Evolutionary conservation across 2,329 filamentous ascomycete species (phyloP).

Genomic region (Aspergillus brasiliensis): DNA sequence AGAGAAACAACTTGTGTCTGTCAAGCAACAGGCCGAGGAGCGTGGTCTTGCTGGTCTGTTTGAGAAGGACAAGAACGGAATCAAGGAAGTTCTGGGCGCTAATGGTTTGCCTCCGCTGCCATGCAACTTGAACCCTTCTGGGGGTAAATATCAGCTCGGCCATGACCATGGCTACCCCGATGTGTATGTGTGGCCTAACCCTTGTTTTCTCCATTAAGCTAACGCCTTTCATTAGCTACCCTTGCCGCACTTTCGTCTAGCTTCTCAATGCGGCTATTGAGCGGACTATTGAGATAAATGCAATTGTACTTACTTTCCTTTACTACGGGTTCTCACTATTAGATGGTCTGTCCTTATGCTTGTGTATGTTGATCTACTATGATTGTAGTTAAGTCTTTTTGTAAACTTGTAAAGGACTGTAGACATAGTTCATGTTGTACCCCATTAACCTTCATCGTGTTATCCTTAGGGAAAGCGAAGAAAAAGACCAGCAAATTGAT

Average conservation of each 20-base stretch:
- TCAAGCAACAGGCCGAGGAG: slow-evolving; percentile 72
- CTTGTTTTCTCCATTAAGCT: slow-evolving; percentile 19
- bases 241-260: slow-evolving; percentile 50
- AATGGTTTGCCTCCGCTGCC: slow-evolving; percentile 86
- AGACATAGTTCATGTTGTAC: too few relatives aligned
- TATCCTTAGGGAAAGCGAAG: too few relatives aligned
- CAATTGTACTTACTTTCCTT: background rate
- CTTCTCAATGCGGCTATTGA: background rate
- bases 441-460: too few relatives aligned
- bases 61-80: slow-evolving; percentile 61
- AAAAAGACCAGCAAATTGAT: too few relatives aligned
- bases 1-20: slow-evolving; percentile 71
- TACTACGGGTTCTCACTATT: too few relatives aligned
- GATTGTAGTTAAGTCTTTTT: background rate
- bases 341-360: background rate
- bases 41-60: slow-evolving; percentile 73
- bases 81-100: slow-evolving; percentile 66
- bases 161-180: slow-evolving; percentile 68
- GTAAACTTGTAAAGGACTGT: background rate
- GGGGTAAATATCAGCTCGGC: slow-evolving; percentile 65
- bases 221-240: slow-evolving; percentile 38
- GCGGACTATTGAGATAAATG: background rate
- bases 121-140: slow-evolving; percentile 62
- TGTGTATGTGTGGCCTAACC: slow-evolving; percentile 57
- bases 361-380: background rate